A percentile compares a stretch with the other conserved stretches of the same genome.
phyloP scores from a whole-genome alignment of 2,329 filamentous ascomycete species.

The Fusarium palustre region DNA sequence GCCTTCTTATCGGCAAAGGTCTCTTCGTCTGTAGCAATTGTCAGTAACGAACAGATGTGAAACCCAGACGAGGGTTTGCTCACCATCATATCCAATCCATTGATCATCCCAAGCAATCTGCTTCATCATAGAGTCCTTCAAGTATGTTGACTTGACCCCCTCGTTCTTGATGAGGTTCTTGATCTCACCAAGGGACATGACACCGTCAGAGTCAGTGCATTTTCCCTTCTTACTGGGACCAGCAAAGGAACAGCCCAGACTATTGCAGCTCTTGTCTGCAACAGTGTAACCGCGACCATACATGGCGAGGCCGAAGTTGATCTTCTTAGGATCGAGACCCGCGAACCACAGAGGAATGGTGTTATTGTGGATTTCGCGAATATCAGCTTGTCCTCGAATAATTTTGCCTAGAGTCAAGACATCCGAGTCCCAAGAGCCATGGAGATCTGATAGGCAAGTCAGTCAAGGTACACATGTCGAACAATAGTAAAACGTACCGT shows the following conservation, averaged over 20 bases:
- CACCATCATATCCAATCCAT: conserved; percentile 44
- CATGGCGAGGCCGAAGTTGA: conserved; percentile 60
- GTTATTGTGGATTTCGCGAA: conserved; percentile 56
- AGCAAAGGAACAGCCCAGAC: conserved; percentile 40
- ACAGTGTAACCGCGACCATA: conserved; percentile 61
- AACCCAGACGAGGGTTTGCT: no score
- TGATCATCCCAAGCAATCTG: conserved; percentile 41
- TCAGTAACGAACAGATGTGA: no score
- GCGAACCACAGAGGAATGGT: conserved; percentile 57
- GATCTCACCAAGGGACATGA: conserved; percentile 51
- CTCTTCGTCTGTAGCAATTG: conserved; percentile 30
- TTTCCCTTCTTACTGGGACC: conserved; percentile 44
- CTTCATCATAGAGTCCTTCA: conserved; percentile 16
- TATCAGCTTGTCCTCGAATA: conserved; percentile 56
- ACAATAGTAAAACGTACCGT: no score
- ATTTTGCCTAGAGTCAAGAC: conserved; percentile 42
- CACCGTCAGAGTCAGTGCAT: conserved; percentile 48
- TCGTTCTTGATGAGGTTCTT: conserved; percentile 5
- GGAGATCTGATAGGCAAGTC: no score
- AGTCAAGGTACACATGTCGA: no score
- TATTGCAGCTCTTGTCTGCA: conserved; percentile 43
- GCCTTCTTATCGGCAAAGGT: conserved; percentile 35
- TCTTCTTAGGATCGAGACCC: conserved; percentile 53
- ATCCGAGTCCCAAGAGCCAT: no score
- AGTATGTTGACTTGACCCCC: no score